Base-by-base conservation (phyloP, 345 rosid genomes). In the Pugionium dolabratum region DNA sequence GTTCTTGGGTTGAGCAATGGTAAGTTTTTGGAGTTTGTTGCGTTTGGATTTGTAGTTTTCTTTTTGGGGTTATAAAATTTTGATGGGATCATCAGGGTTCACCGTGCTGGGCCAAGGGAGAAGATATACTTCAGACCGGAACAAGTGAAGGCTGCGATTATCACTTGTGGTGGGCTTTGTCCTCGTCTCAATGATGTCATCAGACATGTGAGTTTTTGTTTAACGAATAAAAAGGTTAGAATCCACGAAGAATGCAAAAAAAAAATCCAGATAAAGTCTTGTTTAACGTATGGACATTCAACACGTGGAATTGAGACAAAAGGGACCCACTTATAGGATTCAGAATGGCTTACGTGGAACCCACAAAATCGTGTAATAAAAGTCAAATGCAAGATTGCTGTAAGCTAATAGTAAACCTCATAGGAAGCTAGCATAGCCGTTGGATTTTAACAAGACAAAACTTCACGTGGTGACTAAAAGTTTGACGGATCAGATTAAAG, bases 1-100 rank as follows among this genome's bases (percentile, higher is more conserved):
- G 96, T 71, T 64, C 83, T 63, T 90, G 98, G 98, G 89, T 93
- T 60, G 94, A 90, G 74, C 97, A 90, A 85, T 90, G 97, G 98
- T 93, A 47, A 53, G 4, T 2, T 1, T 36, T 28, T 18, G 28
- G n/a, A 7, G 1, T 49, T 29, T 52, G 6, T 37, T 10, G 33
- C 51, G 54, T 54, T 45, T 67, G 28, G 4, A 4, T 54, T 36
- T 40, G 7, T 4, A 2, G 6, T 4, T 48, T 9, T 36, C 4
- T 18, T 30, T 27, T 40, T n/a, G 34, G 44, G 26, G 9, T 51
- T 34, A 1, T 44, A 2, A 45, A 35, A 11, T 11, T 31, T 64
- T 49, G 46, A 33, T 59, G 28, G 31, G 76, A 66, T 58, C 10
- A n/a, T 49, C 5, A 93, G 98, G 96, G 86, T 86, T 69, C 96